phyloP scores from a whole-genome alignment of 345 rosid species.

The Salix udensis region DNA sequence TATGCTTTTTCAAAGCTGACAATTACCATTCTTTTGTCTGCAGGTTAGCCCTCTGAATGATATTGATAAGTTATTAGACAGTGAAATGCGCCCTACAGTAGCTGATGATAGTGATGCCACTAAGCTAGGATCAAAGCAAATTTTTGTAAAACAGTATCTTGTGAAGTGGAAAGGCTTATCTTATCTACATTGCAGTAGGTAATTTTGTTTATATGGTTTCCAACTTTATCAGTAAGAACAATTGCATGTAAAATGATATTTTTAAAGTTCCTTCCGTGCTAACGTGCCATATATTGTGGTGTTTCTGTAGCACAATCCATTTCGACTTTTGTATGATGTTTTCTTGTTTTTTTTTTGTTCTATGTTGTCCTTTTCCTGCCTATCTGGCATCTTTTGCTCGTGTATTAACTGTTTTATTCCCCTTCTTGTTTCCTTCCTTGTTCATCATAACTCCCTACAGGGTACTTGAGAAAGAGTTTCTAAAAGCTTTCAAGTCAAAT shows the following conservation, averaged over 20 bases:
- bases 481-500: slow-evolving; percentile 85
- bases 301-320: not conserved
- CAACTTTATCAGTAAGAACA: not conserved
- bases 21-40: slow-evolving; percentile 24
- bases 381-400: slow-evolving; percentile 12
- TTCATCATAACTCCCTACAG: slow-evolving; percentile 27
- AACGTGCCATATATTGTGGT: not conserved
- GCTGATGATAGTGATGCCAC: slow-evolving; percentile 65
- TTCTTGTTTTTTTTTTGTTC: not conserved
- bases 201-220: slow-evolving; percentile 9
- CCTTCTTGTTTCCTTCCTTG: not conserved
- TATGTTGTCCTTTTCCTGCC: not conserved
- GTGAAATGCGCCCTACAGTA: slow-evolving; percentile 89
- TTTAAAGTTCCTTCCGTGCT: slow-evolving; percentile 1
- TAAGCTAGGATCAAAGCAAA: slow-evolving; percentile 58
- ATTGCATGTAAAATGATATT: not conserved
- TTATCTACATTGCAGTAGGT: slow-evolving; percentile 97
- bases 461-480: slow-evolving; percentile 93
- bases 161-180: slow-evolving; percentile 98
- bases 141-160: slow-evolving; percentile 90
- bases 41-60: slow-evolving; percentile 97
- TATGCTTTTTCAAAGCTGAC: slow-evolving; percentile 20
- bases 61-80: slow-evolving; percentile 87
- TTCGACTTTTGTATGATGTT: not conserved
- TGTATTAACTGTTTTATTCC: not conserved